Percentiles rank a stretch among this genome's conserved stretches.
phyloP scores from a whole-genome alignment of 176 grass and related monocot species.

The Zea mays region Zm-B73-REFERENCE-NAM-5.0 NC_050099.1:136231001-136231500 shows the following conservation, averaged over 20 bases:
- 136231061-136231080: constrained; percentile 11
- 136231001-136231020: constrained; percentile 93
- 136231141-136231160: constrained; percentile 72
- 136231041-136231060: constrained; percentile 12
- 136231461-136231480: constrained; percentile 99
- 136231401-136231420: constrained; percentile 95
- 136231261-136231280: constrained; percentile 25
- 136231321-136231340: not conserved
- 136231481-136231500: constrained; percentile 63
- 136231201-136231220: constrained; percentile 82
- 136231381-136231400: constrained; percentile 99
- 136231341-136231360: constrained; percentile 8
- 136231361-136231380: constrained; percentile 62
- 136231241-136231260: constrained; percentile 60
- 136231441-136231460: constrained; percentile 99
- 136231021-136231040: constrained; percentile 20
- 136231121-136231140: constrained; percentile 90
- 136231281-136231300: not conserved
- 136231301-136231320: not conserved
- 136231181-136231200: constrained; percentile 93
- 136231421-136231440: constrained; percentile 99
- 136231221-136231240: constrained; percentile 69
- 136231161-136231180: constrained; percentile 96
- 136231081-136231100: constrained; percentile 52
- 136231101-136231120: constrained; percentile 94